phyloP scores from a whole-genome alignment of 2,329 filamentous ascomycete species.

The Hypoxylon sp. region DNA sequence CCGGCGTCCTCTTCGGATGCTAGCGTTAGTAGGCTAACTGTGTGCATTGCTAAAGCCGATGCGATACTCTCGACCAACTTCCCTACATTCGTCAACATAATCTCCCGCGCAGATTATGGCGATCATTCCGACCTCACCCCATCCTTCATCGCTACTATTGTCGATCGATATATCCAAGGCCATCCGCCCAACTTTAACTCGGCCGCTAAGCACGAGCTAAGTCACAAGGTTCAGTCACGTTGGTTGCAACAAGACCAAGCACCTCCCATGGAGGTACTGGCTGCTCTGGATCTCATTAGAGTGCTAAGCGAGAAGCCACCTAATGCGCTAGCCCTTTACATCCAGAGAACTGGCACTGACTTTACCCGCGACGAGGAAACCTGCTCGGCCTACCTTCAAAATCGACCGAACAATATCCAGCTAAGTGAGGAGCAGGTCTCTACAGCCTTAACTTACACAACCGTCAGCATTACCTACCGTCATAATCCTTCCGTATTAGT shows the following conservation, averaged over 20 bases:
- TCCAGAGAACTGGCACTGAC: slow-evolving; percentile 81
- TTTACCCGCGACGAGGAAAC: slow-evolving; percentile 83
- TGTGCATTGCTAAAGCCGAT: slow-evolving; percentile 72
- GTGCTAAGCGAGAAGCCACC: slow-evolving; percentile 72
- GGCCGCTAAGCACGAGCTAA: slow-evolving; percentile 77
- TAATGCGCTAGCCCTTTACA: slow-evolving; percentile 73
- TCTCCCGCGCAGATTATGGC: slow-evolving; percentile 75
- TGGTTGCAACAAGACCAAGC: slow-evolving; percentile 75
- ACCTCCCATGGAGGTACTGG: slow-evolving; percentile 79
- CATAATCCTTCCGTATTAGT: slow-evolving; percentile 71
- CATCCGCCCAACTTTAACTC: slow-evolving; percentile 89
- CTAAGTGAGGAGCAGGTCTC: slow-evolving; percentile 87
- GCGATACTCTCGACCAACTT: slow-evolving; percentile 89
- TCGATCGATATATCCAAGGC: slow-evolving; percentile 89
- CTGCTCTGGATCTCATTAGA: slow-evolving; percentile 77
- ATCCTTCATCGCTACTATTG: slow-evolving; percentile 80
- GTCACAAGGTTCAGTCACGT: slow-evolving; percentile 75
- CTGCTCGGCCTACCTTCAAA: slow-evolving; percentile 69
- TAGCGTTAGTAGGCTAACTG: slow-evolving; percentile 42
- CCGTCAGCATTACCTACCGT: slow-evolving; percentile 69
- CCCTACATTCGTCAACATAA: slow-evolving; percentile 80
- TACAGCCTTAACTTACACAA: slow-evolving; percentile 78
- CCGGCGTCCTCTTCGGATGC: slow-evolving; percentile 49
- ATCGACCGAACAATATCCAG: slow-evolving; percentile 67
- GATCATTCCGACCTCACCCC: slow-evolving; percentile 77